A percentile compares a stretch with the other conserved stretches of the same genome.
Evolutionary conservation across 306 rosid genomes (phyloP).

Genomic region (Dalbergia cochinchinensis): DNA sequence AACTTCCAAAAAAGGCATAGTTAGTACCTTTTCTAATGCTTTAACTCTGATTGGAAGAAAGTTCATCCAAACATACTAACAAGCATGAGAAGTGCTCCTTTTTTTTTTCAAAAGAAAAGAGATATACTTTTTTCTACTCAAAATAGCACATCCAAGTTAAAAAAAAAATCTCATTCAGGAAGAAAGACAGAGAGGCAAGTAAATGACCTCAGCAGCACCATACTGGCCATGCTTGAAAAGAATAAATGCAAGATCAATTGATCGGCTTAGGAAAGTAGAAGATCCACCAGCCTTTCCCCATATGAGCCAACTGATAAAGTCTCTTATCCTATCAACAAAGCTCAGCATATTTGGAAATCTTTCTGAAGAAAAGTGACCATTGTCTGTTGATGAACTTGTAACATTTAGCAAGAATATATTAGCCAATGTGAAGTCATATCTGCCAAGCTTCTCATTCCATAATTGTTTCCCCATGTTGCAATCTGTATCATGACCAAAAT

Average conservation of each 20-base stretch:
- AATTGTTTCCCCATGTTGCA: constrained; percentile 61
- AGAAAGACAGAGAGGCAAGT: constrained; percentile 36
- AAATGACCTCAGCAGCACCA: constrained; percentile 81
- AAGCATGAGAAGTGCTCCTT: neutral
- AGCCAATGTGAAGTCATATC: constrained; percentile 83
- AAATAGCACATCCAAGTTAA: neutral
- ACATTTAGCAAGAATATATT: constrained; percentile 67
- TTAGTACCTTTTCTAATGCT: neutral
- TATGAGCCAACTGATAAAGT: constrained; percentile 84
- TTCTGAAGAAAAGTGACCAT: constrained; percentile 51
- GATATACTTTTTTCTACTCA: neutral
- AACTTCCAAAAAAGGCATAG: neutral
- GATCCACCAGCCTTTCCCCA: constrained; percentile 76
- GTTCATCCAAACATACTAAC: neutral
- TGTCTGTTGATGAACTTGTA: constrained; percentile 60
- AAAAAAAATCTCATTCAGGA: constrained; percentile 4
- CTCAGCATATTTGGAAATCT: constrained; percentile 59
- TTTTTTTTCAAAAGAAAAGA: no score
- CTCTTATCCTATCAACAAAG: constrained; percentile 58
- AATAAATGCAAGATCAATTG: constrained; percentile 80
- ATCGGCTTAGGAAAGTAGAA: constrained; percentile 72
- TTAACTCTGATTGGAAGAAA: neutral
- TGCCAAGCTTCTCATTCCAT: constrained; percentile 83
- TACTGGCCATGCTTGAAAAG: constrained; percentile 89
- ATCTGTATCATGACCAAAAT: constrained; percentile 58